Evolutionary conservation across 129 eudicot genomes (phyloP), one percentile per base, ranked within the genome.

Genomic region (Lonicera japonica): DNA sequence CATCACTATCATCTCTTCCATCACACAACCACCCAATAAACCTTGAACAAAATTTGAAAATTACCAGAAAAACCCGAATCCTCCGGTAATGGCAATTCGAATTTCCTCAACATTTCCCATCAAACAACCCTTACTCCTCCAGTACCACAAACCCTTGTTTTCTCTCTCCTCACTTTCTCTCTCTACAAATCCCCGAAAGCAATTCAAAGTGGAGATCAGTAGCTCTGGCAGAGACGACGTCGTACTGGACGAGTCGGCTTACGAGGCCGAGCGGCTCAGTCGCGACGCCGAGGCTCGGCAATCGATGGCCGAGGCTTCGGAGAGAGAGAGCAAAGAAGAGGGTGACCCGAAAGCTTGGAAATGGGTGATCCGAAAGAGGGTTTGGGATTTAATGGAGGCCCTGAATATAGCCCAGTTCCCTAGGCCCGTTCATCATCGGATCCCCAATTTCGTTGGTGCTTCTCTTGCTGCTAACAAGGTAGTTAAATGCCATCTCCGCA

Each of bases 361-460:
- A 75, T 84, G 95, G 90, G 77, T 41, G 21, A 81, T 83, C 45
- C 73, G 97, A 14, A 90, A 86, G 70, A 82, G 90, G 85, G 72
- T 90, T 62, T 90, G 97, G 97, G 97, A 90, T 72, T 70, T 79
- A 50, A 86, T 90, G 97, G 97, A 90, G 78, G 86, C 87, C 9
- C 66, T 22, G 8, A 82, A 90, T 19, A 86, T 90, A 25, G 97
- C 97, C 14, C 90, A 82, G 70, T 90, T 90, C 63, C 97, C 95
- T 4, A 64, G 97, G 19, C 97, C 97, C 65, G 97, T 90, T 73
- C 97, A 90, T 61, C 97, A 84, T 40, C 86, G 97, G 11, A 90
- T 90, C 15, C 97, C 95, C 65, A 90, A 90, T 79, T 90, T 90
- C 54, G 79, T 82, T 64, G 83, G 83, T n/a, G 95, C 97, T 25